Evolutionary conservation across 441 rosid genomes (phyloP), one percentile per base, ranked within the genome.

Genomic region (Brassica hybrid): DNA sequence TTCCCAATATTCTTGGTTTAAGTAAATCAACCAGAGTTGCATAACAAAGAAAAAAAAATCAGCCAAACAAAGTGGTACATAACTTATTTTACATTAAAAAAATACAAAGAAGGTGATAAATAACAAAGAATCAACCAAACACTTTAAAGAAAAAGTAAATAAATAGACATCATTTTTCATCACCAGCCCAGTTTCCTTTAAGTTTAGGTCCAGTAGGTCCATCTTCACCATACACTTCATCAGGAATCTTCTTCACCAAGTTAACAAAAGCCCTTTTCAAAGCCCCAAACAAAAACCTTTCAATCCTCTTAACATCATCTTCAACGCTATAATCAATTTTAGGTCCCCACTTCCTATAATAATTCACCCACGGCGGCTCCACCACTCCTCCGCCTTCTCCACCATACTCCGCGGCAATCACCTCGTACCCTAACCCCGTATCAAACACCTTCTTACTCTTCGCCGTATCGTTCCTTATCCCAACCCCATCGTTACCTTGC

Each of bases 201-300:
- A 82, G 43, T 81, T 89, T 92, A 19, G 97, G 98, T 63, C 98
- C 97, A 0, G 97, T 94, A 10, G 98, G 97, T 66, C 98, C 98
- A 81, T 94, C 96, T 85, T 94, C 85, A 25, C 96, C 97, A 4
- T 85, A 65, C 9, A 92, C 83, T 82, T 91, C 95, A 67, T 60
- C 30, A 1, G 98, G 97, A 30, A 94, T 62, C 71, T 89, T 73
- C 52, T 61, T 80, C 3, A 85, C 67, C 32, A 89, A 67, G 41
- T 87, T 88, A 52, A 77, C 78, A 68, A 92, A 91, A 1, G 80
- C 86, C 59, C 85, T 82, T 83, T 86, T 92, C 32, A 94, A 84
- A 69, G 41, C 48, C 32, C 85, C 89, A 2, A 87, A 85, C 85
- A 94, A 73, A 13, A 86, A 0, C 76, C 76, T 90, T 79, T 73